phyloP scores from a whole-genome alignment of 495 filamentous ascomycete species.

The Daldinia concentrica region DNA sequence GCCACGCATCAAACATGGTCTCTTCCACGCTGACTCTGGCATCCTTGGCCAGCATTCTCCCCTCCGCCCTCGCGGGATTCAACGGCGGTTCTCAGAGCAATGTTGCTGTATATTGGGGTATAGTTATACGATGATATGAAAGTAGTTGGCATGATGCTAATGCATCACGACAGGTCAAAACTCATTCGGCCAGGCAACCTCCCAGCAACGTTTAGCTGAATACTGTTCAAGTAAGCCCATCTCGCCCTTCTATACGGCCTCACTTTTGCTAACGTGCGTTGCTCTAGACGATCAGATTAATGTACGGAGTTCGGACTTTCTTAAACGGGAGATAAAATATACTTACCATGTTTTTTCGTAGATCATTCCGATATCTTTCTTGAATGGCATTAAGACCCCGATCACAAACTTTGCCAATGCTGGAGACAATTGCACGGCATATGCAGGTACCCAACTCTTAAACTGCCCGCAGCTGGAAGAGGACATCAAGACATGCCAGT shows the following conservation, averaged over 20 bases:
- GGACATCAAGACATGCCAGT: slow-evolving; percentile 73
- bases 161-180: slow-evolving; percentile 55
- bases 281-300: slow-evolving; percentile 45
- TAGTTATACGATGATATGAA: slow-evolving; percentile 6
- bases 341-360: slow-evolving; percentile 38
- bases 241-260: background rate
- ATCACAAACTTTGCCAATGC: slow-evolving; percentile 68
- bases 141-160: slow-evolving; percentile 9
- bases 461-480: slow-evolving; percentile 70
- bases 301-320: slow-evolving; percentile 23
- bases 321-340: background rate
- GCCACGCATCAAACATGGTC: slow-evolving; percentile 34
- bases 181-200: slow-evolving; percentile 53
- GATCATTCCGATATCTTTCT: slow-evolving; percentile 71
- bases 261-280: slow-evolving; percentile 14
- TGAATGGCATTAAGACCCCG: slow-evolving; percentile 65
- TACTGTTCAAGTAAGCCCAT: slow-evolving; percentile 64
- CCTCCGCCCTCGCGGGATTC: slow-evolving; percentile 57
- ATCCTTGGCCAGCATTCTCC: slow-evolving; percentile 45
- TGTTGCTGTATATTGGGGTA: slow-evolving; percentile 73
- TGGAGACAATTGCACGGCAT: slow-evolving; percentile 65
- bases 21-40: slow-evolving; percentile 37
- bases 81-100: slow-evolving; percentile 61
- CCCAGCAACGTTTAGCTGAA: slow-evolving; percentile 59
- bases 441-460: slow-evolving; percentile 63